These are phyloP conservation scores for Serpula lacrymans DNA, from an alignment of 768 basidiomycete species.

Conservation along the genomic window DNA sequence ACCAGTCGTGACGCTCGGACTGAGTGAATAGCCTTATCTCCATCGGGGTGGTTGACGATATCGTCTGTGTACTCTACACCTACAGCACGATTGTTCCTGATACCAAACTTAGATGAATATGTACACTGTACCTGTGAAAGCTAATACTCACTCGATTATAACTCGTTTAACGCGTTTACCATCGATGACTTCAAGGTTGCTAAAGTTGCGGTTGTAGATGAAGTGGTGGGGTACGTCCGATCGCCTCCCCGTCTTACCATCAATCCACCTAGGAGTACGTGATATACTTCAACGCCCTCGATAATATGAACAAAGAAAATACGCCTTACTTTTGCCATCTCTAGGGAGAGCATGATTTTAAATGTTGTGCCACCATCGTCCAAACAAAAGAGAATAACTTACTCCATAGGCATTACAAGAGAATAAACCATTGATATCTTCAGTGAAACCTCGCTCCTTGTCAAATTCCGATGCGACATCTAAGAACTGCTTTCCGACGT, in stretches of 20 bases:
- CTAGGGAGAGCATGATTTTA: too few relatives aligned
- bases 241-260: constrained; percentile 34
- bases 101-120: not conserved
- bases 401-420: constrained; percentile 22
- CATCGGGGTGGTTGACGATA: constrained; percentile 16
- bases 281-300: too few relatives aligned
- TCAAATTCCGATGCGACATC: constrained; percentile 45
- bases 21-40: constrained; percentile 1
- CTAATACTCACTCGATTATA: constrained; percentile 28
- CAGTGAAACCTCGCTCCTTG: constrained; percentile 37
- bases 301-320: too few relatives aligned
- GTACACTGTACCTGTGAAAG: not conserved
- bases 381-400: constrained; percentile 8
- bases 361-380: too few relatives aligned
- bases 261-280: constrained; percentile 47
- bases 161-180: constrained; percentile 34
- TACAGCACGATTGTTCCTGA: constrained; percentile 32
- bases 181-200: constrained; percentile 28
- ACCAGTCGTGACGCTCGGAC: constrained; percentile 33
- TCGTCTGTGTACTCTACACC: constrained; percentile 36
- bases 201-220: constrained; percentile 31
- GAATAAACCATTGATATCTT: constrained; percentile 48
- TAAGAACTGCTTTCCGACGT: constrained; percentile 40
- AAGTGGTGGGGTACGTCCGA: constrained; percentile 32
- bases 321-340: constrained; percentile 51